A percentile compares a stretch with the other conserved stretches of the same genome.
These are phyloP conservation scores for Pythium periplocum DNA, from an alignment of 352 stramenopile genomes.

Conservation along the genomic window DNA sequence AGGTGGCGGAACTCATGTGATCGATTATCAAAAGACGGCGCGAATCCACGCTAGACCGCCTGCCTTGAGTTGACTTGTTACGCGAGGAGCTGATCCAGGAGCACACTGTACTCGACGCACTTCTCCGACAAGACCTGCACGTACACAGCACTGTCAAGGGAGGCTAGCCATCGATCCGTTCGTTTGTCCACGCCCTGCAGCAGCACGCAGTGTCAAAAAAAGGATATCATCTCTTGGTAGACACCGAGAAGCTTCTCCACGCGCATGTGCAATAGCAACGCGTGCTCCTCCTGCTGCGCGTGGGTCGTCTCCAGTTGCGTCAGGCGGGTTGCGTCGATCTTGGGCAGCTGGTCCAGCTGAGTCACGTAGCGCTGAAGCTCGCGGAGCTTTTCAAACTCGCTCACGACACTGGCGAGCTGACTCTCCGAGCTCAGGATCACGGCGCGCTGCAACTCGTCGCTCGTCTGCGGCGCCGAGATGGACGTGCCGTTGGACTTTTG, in stretches of 20 bases:
- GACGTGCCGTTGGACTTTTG: slow-evolving; percentile 20
- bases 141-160: slow-evolving; percentile 3
- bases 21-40: no score
- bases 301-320: slow-evolving; percentile 28
- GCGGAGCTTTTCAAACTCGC: slow-evolving; percentile 38
- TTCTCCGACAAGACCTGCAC: slow-evolving; percentile 66
- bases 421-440: slow-evolving; percentile 52
- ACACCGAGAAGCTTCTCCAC: slow-evolving; percentile 43
- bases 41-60: neutral
- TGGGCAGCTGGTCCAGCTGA: slow-evolving; percentile 30
- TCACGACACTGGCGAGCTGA: slow-evolving; percentile 27
- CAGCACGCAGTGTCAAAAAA: slow-evolving; percentile 7
- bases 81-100: slow-evolving; percentile 48
- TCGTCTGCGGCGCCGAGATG: slow-evolving; percentile 10
- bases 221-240: slow-evolving; percentile 65
- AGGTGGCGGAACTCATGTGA: no score
- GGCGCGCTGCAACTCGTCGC: slow-evolving; percentile 55
- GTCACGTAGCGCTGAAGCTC: slow-evolving; percentile 40
- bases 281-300: slow-evolving; percentile 33
- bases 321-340: slow-evolving; percentile 10
- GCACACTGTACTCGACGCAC: slow-evolving; percentile 52
- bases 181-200: no score
- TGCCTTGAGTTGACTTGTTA: slow-evolving; percentile 14
- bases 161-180: no score
- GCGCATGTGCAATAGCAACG: slow-evolving; percentile 36